Percentiles rank a stretch among this genome's conserved stretches.
These are phyloP conservation scores for Tillandsia fasciculata DNA, from an alignment of 176 grass and related monocot genomes.

Conservation along the genomic window DNA sequence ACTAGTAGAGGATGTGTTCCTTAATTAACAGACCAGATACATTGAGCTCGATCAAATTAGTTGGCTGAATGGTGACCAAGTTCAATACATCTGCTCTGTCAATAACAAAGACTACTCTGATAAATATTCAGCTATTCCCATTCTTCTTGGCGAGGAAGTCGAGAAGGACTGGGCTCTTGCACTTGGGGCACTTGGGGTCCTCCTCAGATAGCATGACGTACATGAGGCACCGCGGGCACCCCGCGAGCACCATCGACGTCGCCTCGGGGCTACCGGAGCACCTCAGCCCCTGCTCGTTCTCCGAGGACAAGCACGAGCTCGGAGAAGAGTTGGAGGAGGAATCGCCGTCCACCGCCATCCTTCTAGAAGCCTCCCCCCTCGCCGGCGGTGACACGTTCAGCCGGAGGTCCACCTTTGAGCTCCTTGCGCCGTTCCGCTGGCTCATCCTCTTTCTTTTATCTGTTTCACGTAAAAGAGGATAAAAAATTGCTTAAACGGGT, in stretches of 20 bases:
- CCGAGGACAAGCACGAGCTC: conserved; percentile 55
- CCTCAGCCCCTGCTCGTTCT: conserved; percentile 22
- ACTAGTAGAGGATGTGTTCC: background rate
- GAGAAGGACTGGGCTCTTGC: conserved; percentile 46
- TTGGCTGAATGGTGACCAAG: too few relatives aligned
- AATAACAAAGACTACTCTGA: too few relatives aligned
- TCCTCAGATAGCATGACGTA: conserved; percentile 61
- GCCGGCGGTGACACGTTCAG: conserved; percentile 39
- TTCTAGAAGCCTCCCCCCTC: conserved; percentile 9
- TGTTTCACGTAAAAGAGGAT: conserved; percentile 11
- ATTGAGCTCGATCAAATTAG: too few relatives aligned
- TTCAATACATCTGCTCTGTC: too few relatives aligned
- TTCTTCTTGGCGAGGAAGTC: conserved; percentile 43
- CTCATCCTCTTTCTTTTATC: conserved; percentile 23
- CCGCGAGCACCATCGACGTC: conserved; percentile 54
- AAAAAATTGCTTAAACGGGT: background rate
- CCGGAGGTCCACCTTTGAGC: conserved; percentile 34
- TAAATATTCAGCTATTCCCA: conserved; percentile 20
- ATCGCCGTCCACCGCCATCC: background rate
- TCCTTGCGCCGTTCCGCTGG: conserved; percentile 20
- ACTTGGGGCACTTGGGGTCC: conserved; percentile 59
- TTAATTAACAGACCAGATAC: too few relatives aligned
- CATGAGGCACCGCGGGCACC: conserved; percentile 60
- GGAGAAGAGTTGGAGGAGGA: conserved; percentile 23
- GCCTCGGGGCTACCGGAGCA: conserved; percentile 24